These are phyloP conservation scores for Vicia faba DNA, from an alignment of 306 rosid species.

Conservation along the genomic window DNA sequence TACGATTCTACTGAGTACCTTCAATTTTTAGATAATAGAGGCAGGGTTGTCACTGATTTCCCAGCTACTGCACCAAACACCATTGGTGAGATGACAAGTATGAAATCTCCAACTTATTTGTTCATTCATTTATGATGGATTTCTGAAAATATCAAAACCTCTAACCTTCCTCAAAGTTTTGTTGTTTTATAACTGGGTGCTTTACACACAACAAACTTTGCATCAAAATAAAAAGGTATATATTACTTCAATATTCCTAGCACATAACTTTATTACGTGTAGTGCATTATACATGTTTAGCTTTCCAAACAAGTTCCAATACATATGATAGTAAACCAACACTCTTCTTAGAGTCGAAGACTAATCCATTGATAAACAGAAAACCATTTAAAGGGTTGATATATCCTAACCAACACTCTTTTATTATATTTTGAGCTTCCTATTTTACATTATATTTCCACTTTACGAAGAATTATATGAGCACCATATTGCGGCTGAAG, in stretches of 20 bases:
- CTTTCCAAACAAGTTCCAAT: too few species aligned
- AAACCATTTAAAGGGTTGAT: not conserved
- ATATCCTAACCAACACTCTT: not conserved
- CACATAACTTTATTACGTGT: too few species aligned
- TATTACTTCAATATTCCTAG: too few species aligned
- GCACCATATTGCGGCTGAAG: conserved; percentile 49
- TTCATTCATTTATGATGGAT: not conserved
- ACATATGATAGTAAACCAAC: not conserved
- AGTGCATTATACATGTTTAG: too few species aligned
- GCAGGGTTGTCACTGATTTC: conserved; percentile 73
- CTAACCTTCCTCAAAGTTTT: too few species aligned
- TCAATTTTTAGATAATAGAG: conserved; percentile 60
- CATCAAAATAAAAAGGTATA: too few species aligned
- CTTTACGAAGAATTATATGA: conserved; percentile 38
- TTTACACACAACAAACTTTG: too few species aligned
- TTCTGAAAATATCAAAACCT: not conserved
- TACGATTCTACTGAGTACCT: conserved; percentile 77
- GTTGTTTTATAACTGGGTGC: too few species aligned
- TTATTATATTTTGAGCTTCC: too few species aligned
- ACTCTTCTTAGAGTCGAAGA: not conserved
- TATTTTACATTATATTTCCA: not conserved
- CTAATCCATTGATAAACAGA: not conserved
- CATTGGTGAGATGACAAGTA: conserved; percentile 55
- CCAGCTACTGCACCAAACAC: conserved; percentile 68
- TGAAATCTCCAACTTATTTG: conserved; percentile 3